Evolutionary conservation across 2,329 filamentous ascomycete genomes (phyloP).

Genomic region (Penicillium sp.): DNA sequence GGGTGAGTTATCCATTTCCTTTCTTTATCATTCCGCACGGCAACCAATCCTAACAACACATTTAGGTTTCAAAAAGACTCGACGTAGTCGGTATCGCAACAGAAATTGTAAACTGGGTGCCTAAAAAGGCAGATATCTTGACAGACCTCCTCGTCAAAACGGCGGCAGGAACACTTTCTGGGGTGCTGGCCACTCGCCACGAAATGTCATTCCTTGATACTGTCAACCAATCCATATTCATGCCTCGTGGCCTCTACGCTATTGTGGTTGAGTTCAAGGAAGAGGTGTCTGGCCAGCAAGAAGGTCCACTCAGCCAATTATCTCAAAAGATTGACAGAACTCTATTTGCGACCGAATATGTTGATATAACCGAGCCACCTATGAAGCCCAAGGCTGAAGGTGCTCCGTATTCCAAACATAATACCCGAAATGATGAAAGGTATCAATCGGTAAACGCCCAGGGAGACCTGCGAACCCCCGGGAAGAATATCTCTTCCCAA

Average conservation of each 20-base stretch:
- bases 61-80: not conserved
- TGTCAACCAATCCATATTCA: conserved; percentile 19
- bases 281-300: conserved; percentile 1
- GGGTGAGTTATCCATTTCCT: not conserved
- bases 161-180: not conserved
- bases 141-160: not conserved
- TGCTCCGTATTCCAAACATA: too few species aligned
- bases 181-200: not conserved
- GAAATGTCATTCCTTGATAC: not conserved
- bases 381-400: too few species aligned
- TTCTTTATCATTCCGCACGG: not conserved
- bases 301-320: not conserved
- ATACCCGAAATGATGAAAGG: too few species aligned
- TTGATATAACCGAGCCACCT: conserved; percentile 10
- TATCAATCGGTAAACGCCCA: too few species aligned
- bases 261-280: conserved; percentile 36
- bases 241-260: conserved; percentile 35
- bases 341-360: conserved; percentile 11
- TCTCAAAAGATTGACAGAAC: conserved; percentile 5
- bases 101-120: not conserved
- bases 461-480: not conserved
- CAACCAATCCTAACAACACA: not conserved
- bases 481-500: conserved; percentile 5
- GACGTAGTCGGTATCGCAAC: not conserved
- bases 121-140: not conserved